These are phyloP conservation scores for Tolypocladium cylindrosporum DNA, from an alignment of 2,329 filamentous ascomycete genomes.

Conservation along the genomic window DNA sequence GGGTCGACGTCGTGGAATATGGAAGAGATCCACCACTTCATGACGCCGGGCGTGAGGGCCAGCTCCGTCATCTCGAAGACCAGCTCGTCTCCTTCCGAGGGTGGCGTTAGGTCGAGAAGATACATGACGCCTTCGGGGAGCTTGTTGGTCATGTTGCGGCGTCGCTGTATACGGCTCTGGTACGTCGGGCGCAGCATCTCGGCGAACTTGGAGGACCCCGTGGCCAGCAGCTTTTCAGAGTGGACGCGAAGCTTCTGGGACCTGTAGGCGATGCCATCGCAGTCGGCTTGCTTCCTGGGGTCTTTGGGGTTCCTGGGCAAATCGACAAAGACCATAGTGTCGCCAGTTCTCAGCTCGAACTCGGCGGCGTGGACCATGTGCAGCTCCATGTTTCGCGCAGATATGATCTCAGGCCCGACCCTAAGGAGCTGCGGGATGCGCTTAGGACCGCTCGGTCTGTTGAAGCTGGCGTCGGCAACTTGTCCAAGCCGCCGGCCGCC, in stretches of 20 bases:
- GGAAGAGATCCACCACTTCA: constrained; percentile 40
- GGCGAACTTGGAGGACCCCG: constrained; percentile 36
- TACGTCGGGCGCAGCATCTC: constrained; percentile 31
- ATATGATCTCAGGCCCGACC: constrained; percentile 7
- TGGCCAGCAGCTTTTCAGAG: constrained; percentile 34
- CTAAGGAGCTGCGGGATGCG: background rate
- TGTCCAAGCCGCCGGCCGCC: background rate
- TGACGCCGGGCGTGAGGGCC: constrained; percentile 45
- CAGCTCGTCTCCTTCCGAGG: constrained; percentile 50
- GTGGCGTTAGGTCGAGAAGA: constrained; percentile 54
- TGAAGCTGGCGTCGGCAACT: background rate
- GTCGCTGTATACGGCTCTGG: constrained; percentile 28
- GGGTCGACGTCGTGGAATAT: constrained; percentile 20
- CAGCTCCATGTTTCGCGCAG: constrained; percentile 14
- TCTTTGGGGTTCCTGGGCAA: constrained; percentile 16
- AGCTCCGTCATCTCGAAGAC: constrained; percentile 48
- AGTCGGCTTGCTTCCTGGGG: constrained; percentile 16
- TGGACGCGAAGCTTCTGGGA: constrained; percentile 32
- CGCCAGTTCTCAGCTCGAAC: constrained; percentile 23
- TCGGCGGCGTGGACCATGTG: constrained; percentile 14
- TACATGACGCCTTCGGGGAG: constrained; percentile 39
- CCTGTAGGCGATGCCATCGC: constrained; percentile 21
- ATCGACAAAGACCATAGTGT: constrained; percentile 35
- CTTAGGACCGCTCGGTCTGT: background rate
- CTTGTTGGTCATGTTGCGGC: constrained; percentile 21